Evolutionary conservation across 768 basidiomycete genomes (phyloP).

Genomic region (Termitomyces sp.): DNA sequence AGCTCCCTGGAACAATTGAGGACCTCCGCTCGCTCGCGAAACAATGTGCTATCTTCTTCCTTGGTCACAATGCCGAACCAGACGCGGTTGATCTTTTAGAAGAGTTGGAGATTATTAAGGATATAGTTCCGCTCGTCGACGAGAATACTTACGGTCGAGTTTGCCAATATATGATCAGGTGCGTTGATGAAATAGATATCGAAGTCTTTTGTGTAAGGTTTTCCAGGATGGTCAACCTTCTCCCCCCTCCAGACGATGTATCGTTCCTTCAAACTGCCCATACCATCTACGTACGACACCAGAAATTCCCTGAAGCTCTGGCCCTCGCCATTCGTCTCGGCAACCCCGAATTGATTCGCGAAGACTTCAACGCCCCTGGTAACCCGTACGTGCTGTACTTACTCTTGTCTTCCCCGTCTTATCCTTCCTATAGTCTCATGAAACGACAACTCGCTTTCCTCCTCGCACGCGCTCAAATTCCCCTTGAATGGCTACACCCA

Average conservation of each 20-base stretch:
- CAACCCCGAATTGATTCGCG: constrained; percentile 70
- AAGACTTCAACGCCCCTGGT: constrained; percentile 85
- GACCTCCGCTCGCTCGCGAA: constrained; percentile 73
- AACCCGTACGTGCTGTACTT: constrained; percentile 59
- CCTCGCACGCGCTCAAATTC: constrained; percentile 88
- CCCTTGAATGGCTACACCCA: constrained; percentile 81
- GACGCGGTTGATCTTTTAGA: constrained; percentile 95
- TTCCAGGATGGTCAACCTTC: constrained; percentile 74
- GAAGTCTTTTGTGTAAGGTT: neutral
- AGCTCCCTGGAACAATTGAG: constrained; percentile 56
- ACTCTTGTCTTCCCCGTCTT: neutral
- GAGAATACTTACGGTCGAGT: constrained; percentile 85
- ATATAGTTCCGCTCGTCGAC: constrained; percentile 75
- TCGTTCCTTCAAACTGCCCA: constrained; percentile 87
- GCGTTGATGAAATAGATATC: constrained; percentile 18
- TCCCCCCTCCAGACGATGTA: constrained; percentile 90
- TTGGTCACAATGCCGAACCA: constrained; percentile 94
- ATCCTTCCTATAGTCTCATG: constrained; percentile 55
- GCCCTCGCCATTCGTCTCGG: constrained; percentile 80
- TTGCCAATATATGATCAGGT: constrained; percentile 95
- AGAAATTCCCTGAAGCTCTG: constrained; percentile 88
- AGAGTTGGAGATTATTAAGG: constrained; percentile 85
- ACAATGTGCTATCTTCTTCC: constrained; percentile 83
- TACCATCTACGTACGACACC: constrained; percentile 79
- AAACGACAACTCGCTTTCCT: constrained; percentile 92